phyloP scores from a whole-genome alignment of 2,329 filamentous ascomycete species.

The Arachnopeziza araneosa region DNA sequence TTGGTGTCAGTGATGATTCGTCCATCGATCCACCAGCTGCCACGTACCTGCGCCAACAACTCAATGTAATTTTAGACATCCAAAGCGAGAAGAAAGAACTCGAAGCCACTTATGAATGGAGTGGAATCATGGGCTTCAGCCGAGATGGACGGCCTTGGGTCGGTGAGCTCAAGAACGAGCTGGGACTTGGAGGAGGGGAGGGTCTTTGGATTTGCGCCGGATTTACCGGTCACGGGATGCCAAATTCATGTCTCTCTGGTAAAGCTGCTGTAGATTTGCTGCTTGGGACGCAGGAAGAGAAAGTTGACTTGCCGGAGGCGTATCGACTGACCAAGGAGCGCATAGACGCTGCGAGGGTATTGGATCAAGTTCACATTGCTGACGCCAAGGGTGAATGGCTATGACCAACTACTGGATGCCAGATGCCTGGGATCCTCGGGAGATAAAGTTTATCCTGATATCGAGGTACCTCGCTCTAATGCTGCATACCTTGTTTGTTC shows the following conservation, averaged over 20 bases:
- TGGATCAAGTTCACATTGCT: slow-evolving; percentile 23
- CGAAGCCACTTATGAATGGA: slow-evolving; percentile 53
- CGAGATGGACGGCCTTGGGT: slow-evolving; percentile 66
- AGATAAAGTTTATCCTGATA: background rate
- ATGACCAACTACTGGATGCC: background rate
- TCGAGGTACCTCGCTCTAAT: too few species aligned
- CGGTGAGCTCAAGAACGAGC: slow-evolving; percentile 51
- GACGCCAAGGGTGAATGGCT: slow-evolving; percentile 15
- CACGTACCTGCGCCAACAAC: slow-evolving; percentile 24
- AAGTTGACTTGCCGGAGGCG: slow-evolving; percentile 40
- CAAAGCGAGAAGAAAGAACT: slow-evolving; percentile 38
- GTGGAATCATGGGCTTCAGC: slow-evolving; percentile 74
- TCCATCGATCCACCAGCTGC: slow-evolving; percentile 44
- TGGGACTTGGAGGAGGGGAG: slow-evolving; percentile 46
- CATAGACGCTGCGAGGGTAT: slow-evolving; percentile 17
- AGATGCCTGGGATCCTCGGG: background rate
- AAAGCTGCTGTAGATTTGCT: slow-evolving; percentile 59
- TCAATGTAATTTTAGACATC: slow-evolving; percentile 25
- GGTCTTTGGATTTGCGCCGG: slow-evolving; percentile 61
- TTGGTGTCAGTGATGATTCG: slow-evolving; percentile 56
- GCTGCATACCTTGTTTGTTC: too few species aligned
- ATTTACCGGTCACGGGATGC: slow-evolving; percentile 74
- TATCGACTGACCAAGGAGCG: slow-evolving; percentile 28
- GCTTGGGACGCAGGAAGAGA: slow-evolving; percentile 34
- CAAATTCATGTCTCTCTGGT: slow-evolving; percentile 62